These are phyloP conservation scores for Rubroshorea leprosula DNA, from an alignment of 345 rosid genomes.

Conservation along the genomic window DNA sequence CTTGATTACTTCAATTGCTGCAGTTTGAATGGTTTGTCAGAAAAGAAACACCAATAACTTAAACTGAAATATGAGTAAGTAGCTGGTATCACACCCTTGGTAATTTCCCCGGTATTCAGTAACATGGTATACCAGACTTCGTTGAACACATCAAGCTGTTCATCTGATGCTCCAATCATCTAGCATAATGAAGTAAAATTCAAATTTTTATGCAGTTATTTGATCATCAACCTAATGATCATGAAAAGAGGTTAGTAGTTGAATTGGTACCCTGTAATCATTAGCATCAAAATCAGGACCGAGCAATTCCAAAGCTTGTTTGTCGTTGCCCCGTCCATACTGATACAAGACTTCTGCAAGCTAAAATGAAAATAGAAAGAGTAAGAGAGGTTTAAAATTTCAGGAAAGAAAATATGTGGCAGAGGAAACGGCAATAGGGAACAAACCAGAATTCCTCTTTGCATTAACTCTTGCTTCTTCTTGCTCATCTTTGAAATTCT, in stretches of 20 bases:
- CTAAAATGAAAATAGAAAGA: slow-evolving; percentile 21
- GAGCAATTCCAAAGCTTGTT: slow-evolving; percentile 47
- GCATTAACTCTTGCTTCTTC: slow-evolving; percentile 79
- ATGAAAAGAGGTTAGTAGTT: not conserved
- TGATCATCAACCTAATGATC: slow-evolving; percentile 5
- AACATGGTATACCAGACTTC: slow-evolving; percentile 74
- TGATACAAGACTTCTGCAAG: slow-evolving; percentile 71
- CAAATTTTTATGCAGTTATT: not conserved
- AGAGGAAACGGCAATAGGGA: slow-evolving; percentile 18
- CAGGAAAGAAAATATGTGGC: not conserved
- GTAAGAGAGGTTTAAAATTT: not conserved
- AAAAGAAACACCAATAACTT: not conserved
- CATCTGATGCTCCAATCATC: slow-evolving; percentile 86
- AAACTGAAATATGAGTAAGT: not conserved
- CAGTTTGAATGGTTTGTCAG: slow-evolving; percentile 15
- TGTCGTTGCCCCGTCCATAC: slow-evolving; percentile 51
- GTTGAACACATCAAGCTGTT: slow-evolving; percentile 83
- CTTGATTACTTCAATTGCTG: slow-evolving; percentile 56
- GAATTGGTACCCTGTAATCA: slow-evolving; percentile 52
- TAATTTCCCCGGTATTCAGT: slow-evolving; percentile 52
- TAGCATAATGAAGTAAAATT: slow-evolving; percentile 16
- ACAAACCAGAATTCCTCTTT: slow-evolving; percentile 62
- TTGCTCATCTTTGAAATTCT: slow-evolving; percentile 56
- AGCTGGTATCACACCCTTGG: slow-evolving; percentile 38
- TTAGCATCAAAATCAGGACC: slow-evolving; percentile 65